These are phyloP conservation scores for Sporobolomyces phaffii DNA, from an alignment of 768 basidiomycete species.

Conservation along the genomic window DNA sequence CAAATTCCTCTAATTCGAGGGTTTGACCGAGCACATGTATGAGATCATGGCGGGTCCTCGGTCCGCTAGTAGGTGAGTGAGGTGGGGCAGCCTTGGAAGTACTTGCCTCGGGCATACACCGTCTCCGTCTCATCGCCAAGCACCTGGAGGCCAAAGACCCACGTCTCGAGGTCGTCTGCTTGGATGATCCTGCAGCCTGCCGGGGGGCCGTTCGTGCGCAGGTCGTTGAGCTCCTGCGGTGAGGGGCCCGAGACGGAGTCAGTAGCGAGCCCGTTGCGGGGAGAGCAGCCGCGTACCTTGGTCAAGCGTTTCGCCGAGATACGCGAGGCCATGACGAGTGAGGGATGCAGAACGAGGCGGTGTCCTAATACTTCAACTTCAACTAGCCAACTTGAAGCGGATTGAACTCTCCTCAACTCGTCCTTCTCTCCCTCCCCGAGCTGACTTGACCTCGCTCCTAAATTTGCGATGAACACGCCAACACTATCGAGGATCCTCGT, in stretches of 20 bases:
- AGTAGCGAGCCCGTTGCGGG: no score
- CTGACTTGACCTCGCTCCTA: no score
- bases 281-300: conserved; percentile 8
- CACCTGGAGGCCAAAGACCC: conserved; percentile 73
- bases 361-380: no score
- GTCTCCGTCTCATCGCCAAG: conserved; percentile 61
- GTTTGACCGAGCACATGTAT: background rate
- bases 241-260: background rate
- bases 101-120: conserved; percentile 64
- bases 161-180: conserved; percentile 70
- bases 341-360: no score
- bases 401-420: no score
- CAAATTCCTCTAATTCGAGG: conserved; percentile 16
- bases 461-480: conserved; percentile 2
- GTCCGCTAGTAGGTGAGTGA: no score
- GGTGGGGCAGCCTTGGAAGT: no score
- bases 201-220: conserved; percentile 16
- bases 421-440: no score
- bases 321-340: conserved; percentile 13
- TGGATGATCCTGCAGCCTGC: conserved; percentile 51
- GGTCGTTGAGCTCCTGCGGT: conserved; percentile 28
- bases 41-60: no score
- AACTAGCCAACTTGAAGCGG: no score
- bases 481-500: background rate
- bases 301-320: conserved; percentile 24